These are phyloP conservation scores for Massospora cicadina DNA, from an alignment of 371 early-diverging fungal species.

Conservation along the genomic window DNA sequence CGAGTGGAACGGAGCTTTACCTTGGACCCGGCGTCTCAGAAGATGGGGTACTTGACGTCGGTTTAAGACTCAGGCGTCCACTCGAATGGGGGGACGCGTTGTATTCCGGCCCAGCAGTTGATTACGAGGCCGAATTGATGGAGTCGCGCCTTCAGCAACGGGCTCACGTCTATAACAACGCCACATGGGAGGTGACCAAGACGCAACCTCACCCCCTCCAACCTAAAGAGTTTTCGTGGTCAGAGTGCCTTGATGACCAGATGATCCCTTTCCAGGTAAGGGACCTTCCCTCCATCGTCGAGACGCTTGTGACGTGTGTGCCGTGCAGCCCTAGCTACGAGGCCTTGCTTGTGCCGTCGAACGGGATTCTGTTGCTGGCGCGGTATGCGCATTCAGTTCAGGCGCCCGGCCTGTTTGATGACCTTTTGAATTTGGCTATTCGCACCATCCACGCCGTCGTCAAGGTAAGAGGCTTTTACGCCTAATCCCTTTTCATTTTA, in stretches of 20 bases:
- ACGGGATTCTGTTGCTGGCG: background rate
- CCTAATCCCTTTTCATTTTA: conserved; percentile 8
- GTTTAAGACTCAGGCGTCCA: too few relatives aligned
- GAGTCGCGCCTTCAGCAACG: background rate
- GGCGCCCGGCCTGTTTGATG: background rate
- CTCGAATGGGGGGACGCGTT: background rate
- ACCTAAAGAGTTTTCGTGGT: background rate
- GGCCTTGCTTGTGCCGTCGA: background rate
- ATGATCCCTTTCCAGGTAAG: background rate
- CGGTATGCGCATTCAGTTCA: background rate
- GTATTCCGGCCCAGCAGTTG: background rate
- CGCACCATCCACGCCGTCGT: background rate
- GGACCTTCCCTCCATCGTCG: background rate
- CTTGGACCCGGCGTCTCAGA: too few relatives aligned
- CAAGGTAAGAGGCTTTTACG: background rate
- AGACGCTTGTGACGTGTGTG: background rate
- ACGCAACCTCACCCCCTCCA: background rate
- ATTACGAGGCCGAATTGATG: background rate
- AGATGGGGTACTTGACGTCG: too few relatives aligned
- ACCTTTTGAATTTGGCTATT: background rate
- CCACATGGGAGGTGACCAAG: background rate
- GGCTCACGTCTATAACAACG: background rate
- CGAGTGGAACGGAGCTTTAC: too few relatives aligned
- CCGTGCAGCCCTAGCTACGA: background rate
- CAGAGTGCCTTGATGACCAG: background rate